Evolutionary conservation across 2,329 filamentous ascomycete species (phyloP).

Genomic region (Fulvia fulva): DNA sequence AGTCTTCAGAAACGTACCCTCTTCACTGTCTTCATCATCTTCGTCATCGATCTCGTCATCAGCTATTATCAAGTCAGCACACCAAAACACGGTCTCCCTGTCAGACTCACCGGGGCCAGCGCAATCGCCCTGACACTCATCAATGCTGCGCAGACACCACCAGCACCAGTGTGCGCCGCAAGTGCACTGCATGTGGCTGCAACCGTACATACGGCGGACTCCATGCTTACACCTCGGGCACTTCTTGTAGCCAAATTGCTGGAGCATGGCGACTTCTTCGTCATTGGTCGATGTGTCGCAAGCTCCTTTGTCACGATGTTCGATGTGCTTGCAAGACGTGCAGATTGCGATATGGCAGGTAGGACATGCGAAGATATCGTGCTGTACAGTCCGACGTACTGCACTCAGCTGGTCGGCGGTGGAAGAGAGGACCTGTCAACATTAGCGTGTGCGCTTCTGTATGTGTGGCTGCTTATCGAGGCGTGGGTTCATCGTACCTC

Average conservation of each 20-base stretch:
- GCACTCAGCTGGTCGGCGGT: neutral
- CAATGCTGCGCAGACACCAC: conserved; percentile 37
- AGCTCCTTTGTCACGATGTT: conserved; percentile 35
- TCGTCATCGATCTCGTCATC: conserved; percentile 25
- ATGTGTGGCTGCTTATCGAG: neutral
- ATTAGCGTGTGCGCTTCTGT: neutral
- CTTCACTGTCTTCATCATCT: conserved; percentile 19
- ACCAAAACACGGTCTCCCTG: conserved; percentile 4
- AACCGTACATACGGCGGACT: conserved; percentile 48
- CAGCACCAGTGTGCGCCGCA: conserved; percentile 53
- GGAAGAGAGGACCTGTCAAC: neutral
- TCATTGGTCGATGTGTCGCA: conserved; percentile 39
- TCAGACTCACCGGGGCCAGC: conserved; percentile 4
- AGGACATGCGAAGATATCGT: conserved; percentile 39
- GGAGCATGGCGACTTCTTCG: conserved; percentile 36
- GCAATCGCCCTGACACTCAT: conserved; percentile 32
- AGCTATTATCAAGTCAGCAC: conserved; percentile 10
- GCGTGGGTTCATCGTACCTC: conserved; percentile 2
- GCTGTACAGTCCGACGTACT: neutral
- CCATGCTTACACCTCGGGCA: conserved; percentile 50
- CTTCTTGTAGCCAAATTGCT: conserved; percentile 45
- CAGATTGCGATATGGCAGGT: conserved; percentile 44
- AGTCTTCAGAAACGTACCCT: too few species aligned
- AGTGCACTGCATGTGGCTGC: conserved; percentile 45
- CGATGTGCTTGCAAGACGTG: conserved; percentile 40